A percentile compares a stretch with the other conserved stretches of the same genome.
phyloP scores from a whole-genome alignment of 2,329 filamentous ascomycete species.

The Stagonosporopsis cucurbitacearum region DNA sequence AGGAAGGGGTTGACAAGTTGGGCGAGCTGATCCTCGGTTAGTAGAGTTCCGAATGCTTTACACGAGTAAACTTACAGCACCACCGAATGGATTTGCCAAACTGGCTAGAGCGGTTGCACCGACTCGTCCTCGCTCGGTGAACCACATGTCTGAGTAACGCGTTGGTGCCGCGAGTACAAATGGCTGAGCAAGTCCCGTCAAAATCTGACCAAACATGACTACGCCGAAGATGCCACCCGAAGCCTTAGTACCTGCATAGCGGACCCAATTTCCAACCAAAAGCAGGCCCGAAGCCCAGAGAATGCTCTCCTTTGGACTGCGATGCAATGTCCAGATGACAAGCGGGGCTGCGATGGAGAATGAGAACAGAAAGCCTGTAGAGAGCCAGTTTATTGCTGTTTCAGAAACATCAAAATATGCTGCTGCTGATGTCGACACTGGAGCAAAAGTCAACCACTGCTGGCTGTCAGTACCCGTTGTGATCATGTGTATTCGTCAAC shows the following conservation, averaged over 20 bases:
- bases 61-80: constrained; percentile 63
- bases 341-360: constrained; percentile 76
- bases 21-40: constrained; percentile 55
- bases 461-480: not conserved
- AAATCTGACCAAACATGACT: constrained; percentile 88
- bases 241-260: constrained; percentile 72
- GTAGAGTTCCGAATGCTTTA: not conserved
- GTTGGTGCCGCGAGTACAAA: constrained; percentile 91
- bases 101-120: constrained; percentile 85
- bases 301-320: constrained; percentile 79
- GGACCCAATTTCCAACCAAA: constrained; percentile 88
- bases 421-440: constrained; percentile 76
- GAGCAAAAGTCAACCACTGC: constrained; percentile 91
- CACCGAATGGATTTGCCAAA: constrained; percentile 88
- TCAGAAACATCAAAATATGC: constrained; percentile 77
- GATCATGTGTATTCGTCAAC: constrained; percentile 49
- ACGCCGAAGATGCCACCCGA: constrained; percentile 71
- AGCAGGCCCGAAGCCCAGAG: constrained; percentile 74
- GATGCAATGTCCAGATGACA: constrained; percentile 77
- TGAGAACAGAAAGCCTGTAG: constrained; percentile 83
- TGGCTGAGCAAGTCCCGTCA: constrained; percentile 88
- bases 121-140: constrained; percentile 81
- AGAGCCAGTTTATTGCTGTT: constrained; percentile 88
- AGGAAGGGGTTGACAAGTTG: constrained; percentile 83
- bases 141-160: constrained; percentile 93